These are phyloP conservation scores for Jacaranda copaia DNA, from an alignment of 257 asterid genomes.

Conservation along the genomic window DNA sequence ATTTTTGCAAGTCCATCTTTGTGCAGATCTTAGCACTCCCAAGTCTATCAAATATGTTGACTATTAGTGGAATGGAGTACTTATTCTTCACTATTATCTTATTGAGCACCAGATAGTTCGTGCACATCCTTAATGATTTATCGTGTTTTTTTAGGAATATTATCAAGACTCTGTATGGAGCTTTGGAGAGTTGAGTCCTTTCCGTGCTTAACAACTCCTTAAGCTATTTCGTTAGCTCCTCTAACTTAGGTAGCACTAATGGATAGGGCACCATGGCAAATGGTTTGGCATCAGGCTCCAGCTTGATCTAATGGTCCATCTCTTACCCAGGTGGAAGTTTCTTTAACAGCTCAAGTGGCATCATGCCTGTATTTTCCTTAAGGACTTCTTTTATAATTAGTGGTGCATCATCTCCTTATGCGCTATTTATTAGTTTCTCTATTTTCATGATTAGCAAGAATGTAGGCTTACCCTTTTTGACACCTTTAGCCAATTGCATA, in stretches of 20 bases:
- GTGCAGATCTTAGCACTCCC: background rate
- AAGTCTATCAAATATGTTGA: background rate
- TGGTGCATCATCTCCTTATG: background rate
- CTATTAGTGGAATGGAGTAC: background rate
- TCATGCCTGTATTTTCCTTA: background rate
- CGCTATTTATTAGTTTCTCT: background rate
- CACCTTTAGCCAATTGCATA: background rate
- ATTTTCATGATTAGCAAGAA: too few relatives aligned
- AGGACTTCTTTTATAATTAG: background rate
- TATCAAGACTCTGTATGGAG: background rate
- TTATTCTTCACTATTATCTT: background rate
- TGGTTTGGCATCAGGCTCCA: background rate
- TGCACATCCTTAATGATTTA: background rate
- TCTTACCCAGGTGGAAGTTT: background rate
- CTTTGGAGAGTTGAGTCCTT: too few relatives aligned
- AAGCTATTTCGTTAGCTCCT: too few relatives aligned
- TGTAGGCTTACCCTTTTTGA: background rate
- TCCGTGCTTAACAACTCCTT: too few relatives aligned
- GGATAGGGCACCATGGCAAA: background rate
- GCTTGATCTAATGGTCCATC: background rate
- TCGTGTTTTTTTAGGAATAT: constrained; percentile 13
- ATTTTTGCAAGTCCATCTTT: background rate
- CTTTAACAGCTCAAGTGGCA: background rate
- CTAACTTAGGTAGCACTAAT: too few relatives aligned
- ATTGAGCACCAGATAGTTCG: background rate